Evolutionary conservation across 805 yeast species (phyloP).

Genomic region (Diddensiella transvaalensis): DNA sequence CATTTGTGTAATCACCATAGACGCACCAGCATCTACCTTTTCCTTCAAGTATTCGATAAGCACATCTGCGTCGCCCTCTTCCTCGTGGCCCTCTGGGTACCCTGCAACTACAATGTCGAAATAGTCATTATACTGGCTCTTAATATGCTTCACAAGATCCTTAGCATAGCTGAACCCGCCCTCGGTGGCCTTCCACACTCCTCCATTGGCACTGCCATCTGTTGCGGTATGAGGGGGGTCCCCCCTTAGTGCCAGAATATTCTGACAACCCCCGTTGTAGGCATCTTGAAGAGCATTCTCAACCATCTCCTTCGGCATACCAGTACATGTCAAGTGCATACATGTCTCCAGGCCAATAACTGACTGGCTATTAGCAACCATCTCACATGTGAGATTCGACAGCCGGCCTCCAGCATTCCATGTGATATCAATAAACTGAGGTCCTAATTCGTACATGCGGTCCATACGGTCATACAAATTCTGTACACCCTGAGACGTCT

Average conservation of each 20-base stretch:
- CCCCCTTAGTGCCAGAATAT: slow-evolving; percentile 90
- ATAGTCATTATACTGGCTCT: slow-evolving; percentile 73
- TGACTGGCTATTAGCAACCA: slow-evolving; percentile 86
- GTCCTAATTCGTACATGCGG: slow-evolving; percentile 88
- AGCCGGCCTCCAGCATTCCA: slow-evolving; percentile 98
- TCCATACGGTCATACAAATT: slow-evolving; percentile 96
- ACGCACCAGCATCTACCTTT: slow-evolving; percentile 92
- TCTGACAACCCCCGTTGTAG: slow-evolving; percentile 88
- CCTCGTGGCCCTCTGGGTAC: slow-evolving; percentile 97
- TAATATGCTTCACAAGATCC: slow-evolving; percentile 78
- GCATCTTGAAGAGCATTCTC: slow-evolving; percentile 85
- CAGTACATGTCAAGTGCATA: slow-evolving; percentile 97
- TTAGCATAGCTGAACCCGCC: slow-evolving; percentile 88
- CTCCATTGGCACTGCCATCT: slow-evolving; percentile 20
- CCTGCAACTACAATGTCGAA: slow-evolving; percentile 96
- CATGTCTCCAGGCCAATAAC: slow-evolving; percentile 92
- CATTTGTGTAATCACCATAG: slow-evolving; percentile 93
- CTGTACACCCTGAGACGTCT: slow-evolving; percentile 95
- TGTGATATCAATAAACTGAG: slow-evolving; percentile 90
- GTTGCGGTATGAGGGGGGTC: slow-evolving; percentile 73
- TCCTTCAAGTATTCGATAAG: slow-evolving; percentile 68
- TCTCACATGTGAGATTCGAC: slow-evolving; percentile 80
- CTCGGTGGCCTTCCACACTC: slow-evolving; percentile 40
- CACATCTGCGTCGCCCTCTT: slow-evolving; percentile 55
- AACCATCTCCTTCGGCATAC: slow-evolving; percentile 77